Evolutionary conservation across 139 green algal genomes (phyloP), one percentile per base, ranked within the genome.

Genomic region (Chlamydomonas sphaeroides): DNA sequence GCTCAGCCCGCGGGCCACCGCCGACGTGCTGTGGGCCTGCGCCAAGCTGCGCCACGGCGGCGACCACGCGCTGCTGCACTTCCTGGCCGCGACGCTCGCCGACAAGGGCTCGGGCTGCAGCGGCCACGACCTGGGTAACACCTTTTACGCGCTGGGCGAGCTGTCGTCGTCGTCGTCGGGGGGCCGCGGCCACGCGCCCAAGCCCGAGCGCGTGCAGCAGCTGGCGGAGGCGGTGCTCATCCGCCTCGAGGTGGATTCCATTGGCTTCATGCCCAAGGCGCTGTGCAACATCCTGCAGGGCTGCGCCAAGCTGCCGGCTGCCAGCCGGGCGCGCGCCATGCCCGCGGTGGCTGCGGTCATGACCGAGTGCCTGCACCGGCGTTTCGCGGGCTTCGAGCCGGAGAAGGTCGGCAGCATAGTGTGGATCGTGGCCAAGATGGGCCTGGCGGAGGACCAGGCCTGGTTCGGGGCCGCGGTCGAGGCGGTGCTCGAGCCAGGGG

Each of bases 351-450:
- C 21, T 21, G 17, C 56, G 56, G 56, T 1, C 56, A n/a, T 62
- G 56, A 62, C 21, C 4, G 45, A 51, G 26, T 42, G 32, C 17
- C 14, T 10, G 7, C 72, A 20, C 5, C 36, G 48, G 4, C 14
- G 1, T 23, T 33, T 38, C 56, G 51, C 33, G 10, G 33, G 51
- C 51, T 68, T 18, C 51, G 28, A 14, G 42, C 53, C 72, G 35
- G 48, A 79, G 30, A 48, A 41, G 25, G 4, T 80, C 1, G 48
- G 20, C 51, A 80, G 68, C 72, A 68, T 51, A 5, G 49, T 33
- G 17, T 68, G 72, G 51, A 51, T 51, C 5, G 33, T 80, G 32
- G 72, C 72, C n/a, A 68, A 48, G 72, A 36, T 59, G 41, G 25
- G 39, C 1, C 21, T 14, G 1, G n/a, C 15, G 36, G 41, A 53